Evolutionary conservation across 345 rosid species (phyloP).

Genomic region (Raphanus raphanistrum): DNA sequence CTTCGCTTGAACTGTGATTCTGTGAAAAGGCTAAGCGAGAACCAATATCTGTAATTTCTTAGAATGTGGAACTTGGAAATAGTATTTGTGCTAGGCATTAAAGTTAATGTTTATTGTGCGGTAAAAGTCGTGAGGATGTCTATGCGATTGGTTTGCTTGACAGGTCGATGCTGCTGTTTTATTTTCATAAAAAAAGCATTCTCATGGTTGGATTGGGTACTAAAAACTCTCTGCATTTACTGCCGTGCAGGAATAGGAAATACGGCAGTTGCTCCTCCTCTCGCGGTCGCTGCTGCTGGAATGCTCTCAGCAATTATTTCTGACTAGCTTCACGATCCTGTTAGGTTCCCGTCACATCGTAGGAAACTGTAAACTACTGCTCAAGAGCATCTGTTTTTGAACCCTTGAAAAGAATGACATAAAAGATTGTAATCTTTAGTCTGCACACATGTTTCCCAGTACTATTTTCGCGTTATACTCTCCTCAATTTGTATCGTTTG

Average conservation of each 20-base stretch:
- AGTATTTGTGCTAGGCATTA: not conserved
- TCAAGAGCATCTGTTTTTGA: conserved; percentile 28
- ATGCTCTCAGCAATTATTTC: conserved; percentile 12
- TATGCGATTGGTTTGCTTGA: no score
- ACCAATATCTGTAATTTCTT: not conserved
- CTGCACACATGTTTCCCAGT: conserved; percentile 8
- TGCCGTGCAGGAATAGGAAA: conserved; percentile 32
- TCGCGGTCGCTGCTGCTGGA: conserved; percentile 4
- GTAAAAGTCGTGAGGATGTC: not conserved
- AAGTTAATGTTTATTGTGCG: not conserved
- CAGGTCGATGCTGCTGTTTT: not conserved
- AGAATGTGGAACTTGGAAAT: not conserved
- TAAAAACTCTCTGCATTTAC: conserved; percentile 1
- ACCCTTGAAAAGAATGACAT: conserved; percentile 23
- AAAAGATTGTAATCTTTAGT: conserved; percentile 26
- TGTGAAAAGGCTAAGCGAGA: not conserved
- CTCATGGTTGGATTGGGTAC: not conserved
- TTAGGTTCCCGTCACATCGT: conserved; percentile 18
- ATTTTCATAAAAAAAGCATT: conserved; percentile 2
- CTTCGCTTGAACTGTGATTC: not conserved
- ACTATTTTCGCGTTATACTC: not conserved
- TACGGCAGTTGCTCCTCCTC: not conserved
- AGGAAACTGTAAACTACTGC: conserved; percentile 28
- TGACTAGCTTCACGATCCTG: conserved; percentile 23
- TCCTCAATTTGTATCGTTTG: not conserved